phyloP scores from a whole-genome alignment of 2,329 filamentous ascomycete species.

The Polytolypa hystricis region DNA sequence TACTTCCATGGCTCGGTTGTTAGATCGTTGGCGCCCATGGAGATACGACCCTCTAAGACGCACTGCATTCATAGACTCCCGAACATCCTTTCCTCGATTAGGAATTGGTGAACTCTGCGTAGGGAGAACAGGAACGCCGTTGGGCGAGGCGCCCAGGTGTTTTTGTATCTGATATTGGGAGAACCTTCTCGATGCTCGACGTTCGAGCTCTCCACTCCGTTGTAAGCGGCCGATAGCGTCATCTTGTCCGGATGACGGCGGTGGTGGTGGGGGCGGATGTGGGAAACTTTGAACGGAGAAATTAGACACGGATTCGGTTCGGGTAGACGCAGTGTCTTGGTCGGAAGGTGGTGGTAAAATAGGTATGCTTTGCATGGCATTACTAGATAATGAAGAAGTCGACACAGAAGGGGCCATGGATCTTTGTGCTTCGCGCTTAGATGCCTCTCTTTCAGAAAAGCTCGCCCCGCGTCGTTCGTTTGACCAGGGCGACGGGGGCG shows the following conservation, averaged over 20 bases:
- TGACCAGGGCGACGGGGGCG: conserved; percentile 18
- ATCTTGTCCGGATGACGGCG: conserved; percentile 71
- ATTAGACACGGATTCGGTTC: conserved; percentile 14
- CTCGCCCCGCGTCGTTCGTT: conserved; percentile 19
- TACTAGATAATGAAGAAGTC: conserved; percentile 45
- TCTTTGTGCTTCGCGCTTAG: conserved; percentile 29
- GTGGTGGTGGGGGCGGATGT: conserved; percentile 62
- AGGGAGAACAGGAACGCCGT: conserved; percentile 72
- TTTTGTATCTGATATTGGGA: conserved; percentile 96
- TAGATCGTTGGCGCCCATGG: conserved; percentile 42
- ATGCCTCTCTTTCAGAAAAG: conserved; percentile 29
- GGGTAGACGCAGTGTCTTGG: conserved; percentile 13
- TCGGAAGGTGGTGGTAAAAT: conserved; percentile 62
- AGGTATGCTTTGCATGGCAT: conserved; percentile 63
- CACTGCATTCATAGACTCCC: conserved; percentile 66
- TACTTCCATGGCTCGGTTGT: conserved; percentile 43
- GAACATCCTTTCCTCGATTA: conserved; percentile 66
- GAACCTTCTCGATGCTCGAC: conserved; percentile 83
- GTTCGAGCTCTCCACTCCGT: conserved; percentile 81
- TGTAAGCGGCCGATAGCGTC: conserved; percentile 87
- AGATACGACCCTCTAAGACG: conserved; percentile 21
- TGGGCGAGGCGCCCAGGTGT: conserved; percentile 69
- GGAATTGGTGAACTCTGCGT: conserved; percentile 68
- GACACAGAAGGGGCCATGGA: conserved; percentile 17
- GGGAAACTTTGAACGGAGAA: conserved; percentile 15